A percentile compares a stretch with the other conserved stretches of the same genome.
phyloP scores from a whole-genome alignment of 2,329 filamentous ascomycete species.

The Monosporascus cannonballus region DNA sequence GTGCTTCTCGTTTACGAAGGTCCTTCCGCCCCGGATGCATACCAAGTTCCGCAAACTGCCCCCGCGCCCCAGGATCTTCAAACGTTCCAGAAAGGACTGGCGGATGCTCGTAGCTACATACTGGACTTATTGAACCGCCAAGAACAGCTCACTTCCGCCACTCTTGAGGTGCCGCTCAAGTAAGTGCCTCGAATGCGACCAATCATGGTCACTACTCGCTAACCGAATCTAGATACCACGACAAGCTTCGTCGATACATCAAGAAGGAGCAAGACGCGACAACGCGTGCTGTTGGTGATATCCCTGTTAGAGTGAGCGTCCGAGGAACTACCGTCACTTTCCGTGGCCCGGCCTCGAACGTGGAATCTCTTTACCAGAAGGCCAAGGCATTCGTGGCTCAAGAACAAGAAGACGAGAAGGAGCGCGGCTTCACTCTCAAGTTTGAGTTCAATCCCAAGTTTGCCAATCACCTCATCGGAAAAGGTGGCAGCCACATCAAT shows the following conservation, averaged over 20 bases:
- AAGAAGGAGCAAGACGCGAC: constrained; percentile 53
- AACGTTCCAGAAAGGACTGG: constrained; percentile 49
- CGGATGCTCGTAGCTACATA: constrained; percentile 52
- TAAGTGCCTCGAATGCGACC: constrained; percentile 21
- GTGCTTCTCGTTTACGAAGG: constrained; percentile 73
- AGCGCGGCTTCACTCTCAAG: constrained; percentile 76
- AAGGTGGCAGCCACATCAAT: constrained; percentile 60
- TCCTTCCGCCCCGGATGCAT: constrained; percentile 40
- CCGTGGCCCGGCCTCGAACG: constrained; percentile 67
- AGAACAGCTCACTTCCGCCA: constrained; percentile 43
- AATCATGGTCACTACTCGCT: constrained; percentile 11
- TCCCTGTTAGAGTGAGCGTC: constrained; percentile 54
- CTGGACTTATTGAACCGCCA: constrained; percentile 53
- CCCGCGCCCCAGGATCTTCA: constrained; percentile 44
- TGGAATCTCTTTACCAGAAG: constrained; percentile 67
- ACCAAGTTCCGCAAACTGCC: constrained; percentile 48
- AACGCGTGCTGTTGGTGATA: constrained; percentile 47
- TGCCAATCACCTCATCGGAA: constrained; percentile 76
- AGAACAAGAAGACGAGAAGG: constrained; percentile 87
- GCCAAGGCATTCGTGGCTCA: constrained; percentile 75
- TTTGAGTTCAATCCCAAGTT: constrained; percentile 96
- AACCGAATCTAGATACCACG: constrained; percentile 46
- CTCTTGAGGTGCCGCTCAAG: constrained; percentile 55
- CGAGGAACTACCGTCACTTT: constrained; percentile 60
- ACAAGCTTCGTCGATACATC: constrained; percentile 57